Conservation (phyloP, 371 early-diverging fungal genomes). For the Nosema muscidifuracis region DNA sequence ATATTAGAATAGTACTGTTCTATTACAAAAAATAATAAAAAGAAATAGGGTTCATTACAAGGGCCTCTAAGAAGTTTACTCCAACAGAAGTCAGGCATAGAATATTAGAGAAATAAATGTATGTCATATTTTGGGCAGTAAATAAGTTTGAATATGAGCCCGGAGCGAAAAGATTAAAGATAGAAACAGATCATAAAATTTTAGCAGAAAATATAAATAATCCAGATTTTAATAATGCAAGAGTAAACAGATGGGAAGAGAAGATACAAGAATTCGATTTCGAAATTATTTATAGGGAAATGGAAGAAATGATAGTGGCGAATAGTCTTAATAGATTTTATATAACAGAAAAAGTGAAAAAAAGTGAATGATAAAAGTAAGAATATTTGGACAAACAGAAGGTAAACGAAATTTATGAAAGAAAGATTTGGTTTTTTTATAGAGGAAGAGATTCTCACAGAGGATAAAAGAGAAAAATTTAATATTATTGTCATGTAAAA, state of each 20-base stretch:
- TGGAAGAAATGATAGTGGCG: conserved; percentile 14
- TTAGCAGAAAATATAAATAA: conserved; percentile 34
- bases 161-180: conserved; percentile 35
- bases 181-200: conserved; percentile 53
- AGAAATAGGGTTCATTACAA: conserved; percentile 6
- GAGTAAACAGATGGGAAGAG: conserved; percentile 42
- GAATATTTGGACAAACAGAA: neutral
- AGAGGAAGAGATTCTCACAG: neutral
- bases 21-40: conserved; percentile 34
- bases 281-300: conserved; percentile 24
- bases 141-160: conserved; percentile 44
- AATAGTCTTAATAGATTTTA: conserved; percentile 46
- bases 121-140: conserved; percentile 25
- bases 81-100: conserved; percentile 26
- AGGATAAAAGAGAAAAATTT: conserved; percentile 1
- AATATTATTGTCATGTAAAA: neutral
- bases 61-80: conserved; percentile 27
- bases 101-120: conserved; percentile 46
- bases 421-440: neutral
- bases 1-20: conserved; percentile 33
- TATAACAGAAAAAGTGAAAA: neutral
- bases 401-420: neutral
- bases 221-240: conserved; percentile 1
- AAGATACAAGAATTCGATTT: conserved; percentile 34
- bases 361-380: neutral